These are phyloP conservation scores for Isabelozyma rhagii DNA, from an alignment of 805 yeast genomes.

Conservation along the genomic window DNA sequence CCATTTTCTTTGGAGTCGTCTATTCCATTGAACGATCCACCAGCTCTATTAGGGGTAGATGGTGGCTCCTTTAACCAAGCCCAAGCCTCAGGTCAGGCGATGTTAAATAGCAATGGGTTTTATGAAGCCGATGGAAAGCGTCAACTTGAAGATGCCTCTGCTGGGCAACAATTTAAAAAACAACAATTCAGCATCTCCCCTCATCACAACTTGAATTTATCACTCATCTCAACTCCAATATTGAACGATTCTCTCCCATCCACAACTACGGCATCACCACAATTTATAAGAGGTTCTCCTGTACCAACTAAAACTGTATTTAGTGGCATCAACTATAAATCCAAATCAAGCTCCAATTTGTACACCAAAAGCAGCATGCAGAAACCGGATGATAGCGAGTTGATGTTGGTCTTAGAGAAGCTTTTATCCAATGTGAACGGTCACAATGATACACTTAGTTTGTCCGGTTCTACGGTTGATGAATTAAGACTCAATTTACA, in stretches of 20 bases:
- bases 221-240: conserved; percentile 1
- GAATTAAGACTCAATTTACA: conserved; percentile 25
- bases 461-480: conserved; percentile 16
- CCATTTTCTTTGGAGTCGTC: neutral
- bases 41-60: neutral
- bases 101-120: neutral
- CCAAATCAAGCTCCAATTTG: conserved; percentile 1
- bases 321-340: conserved; percentile 1
- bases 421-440: conserved; percentile 13
- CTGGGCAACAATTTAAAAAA: neutral
- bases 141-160: neutral
- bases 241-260: conserved; percentile 14
- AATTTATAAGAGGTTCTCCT: conserved; percentile 2
- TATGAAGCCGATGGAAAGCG: neutral
- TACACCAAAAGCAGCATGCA: neutral
- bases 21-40: neutral
- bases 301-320: neutral
- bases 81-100: neutral
- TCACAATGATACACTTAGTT: conserved; percentile 13
- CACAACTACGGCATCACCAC: conserved; percentile 7
- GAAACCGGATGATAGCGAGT: neutral
- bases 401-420: neutral
- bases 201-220: neutral
- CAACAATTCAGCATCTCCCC: neutral
- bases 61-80: neutral